These are phyloP conservation scores for Chalciporus piperatus DNA, from an alignment of 768 basidiomycete species.

Conservation along the genomic window DNA sequence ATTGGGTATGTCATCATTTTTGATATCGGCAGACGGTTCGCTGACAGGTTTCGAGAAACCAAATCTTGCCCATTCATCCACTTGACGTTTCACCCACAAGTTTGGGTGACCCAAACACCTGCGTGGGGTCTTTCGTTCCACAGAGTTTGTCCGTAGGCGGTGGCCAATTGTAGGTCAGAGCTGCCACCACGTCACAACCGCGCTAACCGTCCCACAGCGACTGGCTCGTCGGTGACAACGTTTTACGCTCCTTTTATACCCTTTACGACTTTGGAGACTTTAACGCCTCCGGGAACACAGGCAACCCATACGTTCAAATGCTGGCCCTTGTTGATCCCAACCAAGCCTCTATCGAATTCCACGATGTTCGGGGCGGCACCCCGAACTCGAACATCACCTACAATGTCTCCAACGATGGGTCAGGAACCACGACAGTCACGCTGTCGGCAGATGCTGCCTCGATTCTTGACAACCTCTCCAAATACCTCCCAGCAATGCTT, in stretches of 20 bases:
- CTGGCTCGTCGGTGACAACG: slow-evolving; percentile 80
- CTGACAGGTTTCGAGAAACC: slow-evolving; percentile 47
- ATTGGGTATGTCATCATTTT: slow-evolving; percentile 52
- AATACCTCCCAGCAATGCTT: slow-evolving; percentile 70
- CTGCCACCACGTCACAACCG: neutral
- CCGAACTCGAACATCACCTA: slow-evolving; percentile 69
- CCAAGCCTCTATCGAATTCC: slow-evolving; percentile 70
- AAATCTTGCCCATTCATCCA: slow-evolving; percentile 76
- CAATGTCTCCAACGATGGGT: slow-evolving; percentile 41
- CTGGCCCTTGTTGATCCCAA: slow-evolving; percentile 67
- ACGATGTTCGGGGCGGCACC: slow-evolving; percentile 59
- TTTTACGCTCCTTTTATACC: slow-evolving; percentile 78
- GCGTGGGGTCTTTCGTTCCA: slow-evolving; percentile 77
- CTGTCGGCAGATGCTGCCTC: slow-evolving; percentile 57
- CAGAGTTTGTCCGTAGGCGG: slow-evolving; percentile 53
- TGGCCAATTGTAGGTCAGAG: slow-evolving; percentile 60
- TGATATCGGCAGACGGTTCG: neutral
- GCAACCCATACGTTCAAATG: slow-evolving; percentile 75
- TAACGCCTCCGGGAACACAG: slow-evolving; percentile 59
- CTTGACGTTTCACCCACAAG: slow-evolving; percentile 63
- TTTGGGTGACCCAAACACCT: slow-evolving; percentile 44
- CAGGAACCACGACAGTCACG: slow-evolving; percentile 46
- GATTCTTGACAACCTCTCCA: slow-evolving; percentile 61
- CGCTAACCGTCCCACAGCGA: slow-evolving; percentile 47
- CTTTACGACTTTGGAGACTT: slow-evolving; percentile 86